Conservation (phyloP, 1,139 yeast species). For the Lodderomyces pseudojiufengensis region DNA sequence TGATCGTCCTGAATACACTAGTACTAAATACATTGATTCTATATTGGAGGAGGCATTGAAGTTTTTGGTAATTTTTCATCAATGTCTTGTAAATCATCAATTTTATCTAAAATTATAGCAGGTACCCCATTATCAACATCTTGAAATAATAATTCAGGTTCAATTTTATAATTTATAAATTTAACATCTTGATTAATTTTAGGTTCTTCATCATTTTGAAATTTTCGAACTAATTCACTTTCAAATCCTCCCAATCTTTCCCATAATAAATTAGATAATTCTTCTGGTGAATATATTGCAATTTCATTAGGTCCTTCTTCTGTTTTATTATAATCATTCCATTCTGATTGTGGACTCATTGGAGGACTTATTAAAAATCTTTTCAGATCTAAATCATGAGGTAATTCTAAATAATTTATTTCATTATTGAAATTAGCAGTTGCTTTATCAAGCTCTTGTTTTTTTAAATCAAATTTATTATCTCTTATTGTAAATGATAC, state of each 20-base stretch:
- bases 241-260: constrained; percentile 42
- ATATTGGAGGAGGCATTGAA: constrained; percentile 14
- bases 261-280: constrained; percentile 43
- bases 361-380: constrained; percentile 48
- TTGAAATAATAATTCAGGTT: constrained; percentile 39
- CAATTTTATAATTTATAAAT: constrained; percentile 16
- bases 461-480: constrained; percentile 19
- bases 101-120: constrained; percentile 34
- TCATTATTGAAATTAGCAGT: constrained; percentile 1
- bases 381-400: constrained; percentile 37
- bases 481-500: constrained; percentile 36
- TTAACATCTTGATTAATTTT: constrained; percentile 7
- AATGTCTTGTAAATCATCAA: constrained; percentile 10
- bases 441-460: constrained; percentile 5
- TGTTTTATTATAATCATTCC: constrained; percentile 43
- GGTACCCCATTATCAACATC: constrained; percentile 36
- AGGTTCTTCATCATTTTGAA: constrained; percentile 18
- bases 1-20: too few relatives aligned
- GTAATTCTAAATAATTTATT: constrained; percentile 37
- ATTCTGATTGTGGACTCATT: constrained; percentile 44
- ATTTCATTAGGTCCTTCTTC: constrained; percentile 43
- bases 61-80: constrained; percentile 13
- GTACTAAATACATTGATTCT: constrained; percentile 2
- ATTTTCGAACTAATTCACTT: constrained; percentile 33
- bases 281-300: constrained; percentile 37